Evolutionary conservation across 2,329 filamentous ascomycete species (phyloP).

Genomic region (Aspergillus fijiensis): DNA sequence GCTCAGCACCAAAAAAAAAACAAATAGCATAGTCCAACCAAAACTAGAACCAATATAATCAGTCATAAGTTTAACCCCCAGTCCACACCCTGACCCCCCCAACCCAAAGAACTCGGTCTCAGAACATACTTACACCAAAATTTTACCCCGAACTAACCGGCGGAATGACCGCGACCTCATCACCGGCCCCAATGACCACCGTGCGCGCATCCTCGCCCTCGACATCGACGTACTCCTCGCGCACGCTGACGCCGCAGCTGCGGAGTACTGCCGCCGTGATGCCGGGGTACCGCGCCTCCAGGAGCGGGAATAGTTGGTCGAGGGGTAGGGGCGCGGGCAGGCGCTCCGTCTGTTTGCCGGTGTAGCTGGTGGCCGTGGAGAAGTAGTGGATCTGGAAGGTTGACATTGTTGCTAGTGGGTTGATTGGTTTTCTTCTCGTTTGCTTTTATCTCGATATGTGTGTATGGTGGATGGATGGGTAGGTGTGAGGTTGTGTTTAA

Average conservation of each 20-base stretch:
- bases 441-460: too few species aligned
- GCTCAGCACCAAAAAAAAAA: too few species aligned
- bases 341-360: conserved; percentile 39
- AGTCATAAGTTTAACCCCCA: not conserved
- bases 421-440: too few species aligned
- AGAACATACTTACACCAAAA: not conserved
- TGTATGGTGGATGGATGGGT: too few species aligned
- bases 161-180: conserved; percentile 49
- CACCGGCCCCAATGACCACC: conserved; percentile 35
- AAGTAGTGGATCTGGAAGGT: conserved; percentile 50
- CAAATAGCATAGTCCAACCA: not conserved
- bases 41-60: not conserved
- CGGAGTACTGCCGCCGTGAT: conserved; percentile 40
- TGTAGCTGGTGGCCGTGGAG: conserved; percentile 44
- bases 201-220: conserved; percentile 20
- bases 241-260: conserved; percentile 44
- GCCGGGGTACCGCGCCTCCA: conserved; percentile 44
- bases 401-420: conserved; percentile 3
- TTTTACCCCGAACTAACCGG: conserved; percentile 49
- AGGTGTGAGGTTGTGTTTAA: too few species aligned
- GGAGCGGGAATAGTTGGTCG: conserved; percentile 34
- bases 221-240: conserved; percentile 47
- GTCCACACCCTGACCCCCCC: not conserved
- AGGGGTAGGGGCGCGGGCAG: conserved; percentile 45
- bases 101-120: not conserved